phyloP scores from a whole-genome alignment of 2,329 filamentous ascomycete genomes.

The Fusarium sacchari region DNA sequence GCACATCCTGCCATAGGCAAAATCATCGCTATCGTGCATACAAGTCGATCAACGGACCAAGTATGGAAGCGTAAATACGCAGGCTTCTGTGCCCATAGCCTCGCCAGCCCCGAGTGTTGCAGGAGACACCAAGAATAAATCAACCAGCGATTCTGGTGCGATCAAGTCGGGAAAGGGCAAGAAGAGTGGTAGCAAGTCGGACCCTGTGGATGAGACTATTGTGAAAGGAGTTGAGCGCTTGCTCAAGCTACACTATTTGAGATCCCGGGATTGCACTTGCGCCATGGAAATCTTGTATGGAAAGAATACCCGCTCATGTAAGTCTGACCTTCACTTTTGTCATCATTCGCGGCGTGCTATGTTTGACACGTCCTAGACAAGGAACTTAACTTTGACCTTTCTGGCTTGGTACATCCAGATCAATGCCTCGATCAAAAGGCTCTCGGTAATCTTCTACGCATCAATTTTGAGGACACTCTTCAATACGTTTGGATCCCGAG shows the following conservation, averaged over 20 bases:
- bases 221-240: conserved; percentile 1
- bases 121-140: neutral
- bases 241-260: conserved; percentile 13
- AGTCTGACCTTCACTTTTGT: too few species aligned
- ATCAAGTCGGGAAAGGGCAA: neutral
- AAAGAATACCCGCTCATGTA: neutral
- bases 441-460: neutral
- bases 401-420: neutral
- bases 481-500: conserved; percentile 10
- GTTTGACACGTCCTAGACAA: neutral
- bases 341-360: too few species aligned
- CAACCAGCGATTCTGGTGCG: accelerated
- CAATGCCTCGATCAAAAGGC: neutral
- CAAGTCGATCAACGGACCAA: neutral
- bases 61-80: too few species aligned
- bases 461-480: conserved; percentile 2
- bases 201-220: conserved; percentile 1
- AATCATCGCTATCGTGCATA: neutral
- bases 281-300: conserved; percentile 16
- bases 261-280: neutral
- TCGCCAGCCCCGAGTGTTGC: neutral
- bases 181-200: neutral
- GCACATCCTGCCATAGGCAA: neutral
- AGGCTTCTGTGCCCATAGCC: neutral
- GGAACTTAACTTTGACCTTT: conserved; percentile 8